Base-by-base conservation (phyloP, 192 early-diverging fungal genomes). In the Obelidium mucronatum region DNA sequence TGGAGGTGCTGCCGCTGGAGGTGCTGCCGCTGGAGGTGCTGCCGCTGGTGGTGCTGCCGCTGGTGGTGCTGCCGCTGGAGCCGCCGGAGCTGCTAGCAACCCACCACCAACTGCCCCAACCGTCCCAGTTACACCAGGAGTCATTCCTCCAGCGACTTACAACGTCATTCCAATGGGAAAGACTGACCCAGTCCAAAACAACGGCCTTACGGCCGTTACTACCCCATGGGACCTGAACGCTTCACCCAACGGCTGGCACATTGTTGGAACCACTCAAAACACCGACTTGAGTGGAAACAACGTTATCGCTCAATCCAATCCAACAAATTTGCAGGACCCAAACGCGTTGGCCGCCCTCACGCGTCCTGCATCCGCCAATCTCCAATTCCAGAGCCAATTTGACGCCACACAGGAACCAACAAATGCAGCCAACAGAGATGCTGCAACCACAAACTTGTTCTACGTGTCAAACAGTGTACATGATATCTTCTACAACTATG, bases 381-480 rank as follows among this genome's bases (percentile, higher is more conserved):
- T 37, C 8, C 15, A 65, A 13, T 65, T 65, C 2, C 8, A 31
- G 8, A 13, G 17, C 6, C 30, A 31, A 39, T 65, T 65, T 65
- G 74, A 75, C 36, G 26, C 74, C 24, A 44, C 40, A 1, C 64
- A 51, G 30, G 67, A 31, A 15, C 74, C 74, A 1, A 70, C 74
- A 30, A 13, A 31, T 6, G n/a, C 58, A 2, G 54, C 52, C 34
- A 75, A 75, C 74, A 11, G 63, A 13, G 63, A 65, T n/a, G n/a
- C n/a, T n/a, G n/a, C n/a, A n/a, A n/a, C n/a, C n/a, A n/a, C n/a
- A n/a, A n/a, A n/a, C n/a, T 30, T 48, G 53, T 82, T 84, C 48
- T 71, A 71, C 71, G 53, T 71, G n/a, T 40, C 48, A 42, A 85
- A 85, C 79, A 44, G 24, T 17, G 55, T 67, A 42, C 91, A 92